Percentiles rank a stretch among this genome's conserved stretches.
These are phyloP conservation scores for Tulasnella sp. DNA, from an alignment of 768 basidiomycete species.

Conservation along the genomic window DNA sequence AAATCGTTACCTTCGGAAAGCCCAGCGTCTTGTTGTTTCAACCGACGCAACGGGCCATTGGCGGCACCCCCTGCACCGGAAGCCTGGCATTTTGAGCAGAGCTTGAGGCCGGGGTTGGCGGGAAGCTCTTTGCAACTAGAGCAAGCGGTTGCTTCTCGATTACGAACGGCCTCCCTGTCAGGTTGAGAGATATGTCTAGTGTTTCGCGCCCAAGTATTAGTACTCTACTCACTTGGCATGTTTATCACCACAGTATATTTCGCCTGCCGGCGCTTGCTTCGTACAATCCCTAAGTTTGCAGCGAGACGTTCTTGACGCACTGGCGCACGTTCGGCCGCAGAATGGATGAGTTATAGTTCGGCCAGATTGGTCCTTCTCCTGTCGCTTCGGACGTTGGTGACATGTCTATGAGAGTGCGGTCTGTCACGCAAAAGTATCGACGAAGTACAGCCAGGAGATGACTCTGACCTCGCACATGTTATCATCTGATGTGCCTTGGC, in stretches of 20 bases:
- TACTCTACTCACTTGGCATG: background rate
- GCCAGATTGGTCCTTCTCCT: background rate
- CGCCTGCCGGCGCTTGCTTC: background rate
- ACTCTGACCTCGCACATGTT: constrained; percentile 4
- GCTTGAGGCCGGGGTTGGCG: background rate
- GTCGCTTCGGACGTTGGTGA: background rate
- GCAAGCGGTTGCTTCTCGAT: background rate
- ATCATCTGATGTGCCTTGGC: background rate
- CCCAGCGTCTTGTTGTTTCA: too few relatives aligned
- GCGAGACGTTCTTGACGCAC: background rate
- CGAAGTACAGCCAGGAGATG: background rate
- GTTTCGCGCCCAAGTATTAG: too few relatives aligned
- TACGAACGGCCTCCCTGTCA: constrained; percentile 5
- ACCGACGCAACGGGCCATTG: too few relatives aligned
- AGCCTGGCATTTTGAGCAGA: background rate
- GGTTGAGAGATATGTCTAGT: too few relatives aligned
- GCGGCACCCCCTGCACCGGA: background rate
- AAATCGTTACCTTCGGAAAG: too few relatives aligned
- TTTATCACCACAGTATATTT: background rate
- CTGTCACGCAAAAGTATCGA: background rate
- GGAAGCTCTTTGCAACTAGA: background rate
- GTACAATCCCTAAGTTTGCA: background rate
- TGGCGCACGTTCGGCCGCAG: constrained; percentile 4
- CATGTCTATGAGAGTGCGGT: background rate
- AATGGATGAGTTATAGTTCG: background rate